Conservation (phyloP, 2,329 filamentous ascomycete genomes). For the Aspergillus pseudoterreus region DNA sequence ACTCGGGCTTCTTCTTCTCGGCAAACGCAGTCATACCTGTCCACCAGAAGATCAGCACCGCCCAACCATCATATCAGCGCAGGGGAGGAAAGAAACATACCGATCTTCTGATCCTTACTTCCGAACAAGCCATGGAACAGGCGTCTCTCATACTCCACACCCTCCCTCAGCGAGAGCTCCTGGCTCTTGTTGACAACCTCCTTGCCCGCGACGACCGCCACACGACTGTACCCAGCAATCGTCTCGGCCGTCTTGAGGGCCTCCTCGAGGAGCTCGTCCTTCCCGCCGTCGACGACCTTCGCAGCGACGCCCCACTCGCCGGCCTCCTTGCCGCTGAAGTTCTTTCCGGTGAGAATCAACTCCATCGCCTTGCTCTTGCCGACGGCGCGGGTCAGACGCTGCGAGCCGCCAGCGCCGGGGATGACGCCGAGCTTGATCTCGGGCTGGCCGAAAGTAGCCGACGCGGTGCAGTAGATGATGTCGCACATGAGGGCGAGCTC, state of each 20-base stretch:
- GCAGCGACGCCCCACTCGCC: conserved; percentile 89
- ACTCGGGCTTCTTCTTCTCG: conserved; percentile 89
- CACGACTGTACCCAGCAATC: conserved; percentile 79
- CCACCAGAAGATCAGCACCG: conserved; percentile 15
- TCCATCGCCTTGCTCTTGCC: conserved; percentile 90
- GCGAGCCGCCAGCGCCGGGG: conserved; percentile 86
- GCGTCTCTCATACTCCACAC: conserved; percentile 89
- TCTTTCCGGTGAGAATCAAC: conserved; percentile 79
- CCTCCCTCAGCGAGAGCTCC: conserved; percentile 80
- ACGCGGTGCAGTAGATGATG: conserved; percentile 82
- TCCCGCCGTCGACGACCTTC: conserved; percentile 66
- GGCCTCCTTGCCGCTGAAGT: conserved; percentile 78
- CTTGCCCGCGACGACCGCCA: conserved; percentile 87
- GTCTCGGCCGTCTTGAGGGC: conserved; percentile 80
- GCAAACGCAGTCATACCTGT: conserved; percentile 83
- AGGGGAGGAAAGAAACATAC: conserved; percentile 41
- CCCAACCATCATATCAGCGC: neutral
- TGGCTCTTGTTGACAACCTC: conserved; percentile 99
- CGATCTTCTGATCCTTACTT: conserved; percentile 94
- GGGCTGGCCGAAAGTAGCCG: conserved; percentile 90
- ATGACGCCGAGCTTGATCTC: conserved; percentile 95
- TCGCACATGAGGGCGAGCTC: conserved; percentile 98
- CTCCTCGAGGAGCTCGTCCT: conserved; percentile 78
- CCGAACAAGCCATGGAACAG: conserved; percentile 93
- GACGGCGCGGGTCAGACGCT: conserved; percentile 77